Evolutionary conservation across 202 grass and related monocot species (phyloP).

Genomic region (Eragrostis tef): DNA sequence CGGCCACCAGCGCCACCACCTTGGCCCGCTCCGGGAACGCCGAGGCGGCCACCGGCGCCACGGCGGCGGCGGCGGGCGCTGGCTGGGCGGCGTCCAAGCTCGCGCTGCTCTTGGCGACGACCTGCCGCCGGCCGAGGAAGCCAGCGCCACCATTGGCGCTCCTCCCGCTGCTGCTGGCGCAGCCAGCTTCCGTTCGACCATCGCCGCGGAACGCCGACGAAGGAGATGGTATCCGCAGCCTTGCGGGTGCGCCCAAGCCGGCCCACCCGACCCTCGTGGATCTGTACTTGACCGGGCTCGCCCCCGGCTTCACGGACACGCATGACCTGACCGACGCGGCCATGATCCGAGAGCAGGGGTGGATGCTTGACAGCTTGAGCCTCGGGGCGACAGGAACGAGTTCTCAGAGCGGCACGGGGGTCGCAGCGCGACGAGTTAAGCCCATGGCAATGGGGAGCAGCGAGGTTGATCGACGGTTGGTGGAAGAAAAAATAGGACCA

Average conservation of each 20-base stretch:
- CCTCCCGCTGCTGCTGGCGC: constrained; percentile 42
- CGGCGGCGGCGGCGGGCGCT: constrained; percentile 5
- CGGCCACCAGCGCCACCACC: constrained; percentile 69
- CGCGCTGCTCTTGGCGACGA: constrained; percentile 63
- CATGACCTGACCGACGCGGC: constrained; percentile 43
- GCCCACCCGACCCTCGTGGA: constrained; percentile 43
- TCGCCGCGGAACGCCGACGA: background rate
- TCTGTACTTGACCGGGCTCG: constrained; percentile 46
- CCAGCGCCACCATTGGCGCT: background rate
- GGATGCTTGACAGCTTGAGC: too few relatives aligned
- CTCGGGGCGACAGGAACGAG: background rate
- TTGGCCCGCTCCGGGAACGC: constrained; percentile 71
- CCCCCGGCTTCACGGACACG: constrained; percentile 37
- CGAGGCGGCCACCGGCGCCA: background rate
- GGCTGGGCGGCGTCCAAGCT: constrained; percentile 62
- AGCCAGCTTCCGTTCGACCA: background rate
- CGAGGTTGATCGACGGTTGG: constrained; percentile 33
- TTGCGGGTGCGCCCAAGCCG: background rate
- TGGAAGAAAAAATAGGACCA: constrained; percentile 48
- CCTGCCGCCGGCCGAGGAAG: constrained; percentile 29
- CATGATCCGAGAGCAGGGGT: constrained; percentile 34
- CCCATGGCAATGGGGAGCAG: constrained; percentile 19
- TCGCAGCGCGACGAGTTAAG: background rate
- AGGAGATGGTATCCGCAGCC: constrained; percentile 1
- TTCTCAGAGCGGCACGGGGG: constrained; percentile 11